Evolutionary conservation across 192 early-diverging fungal species (phyloP).

Genomic region (Coemansia sp.): DNA sequence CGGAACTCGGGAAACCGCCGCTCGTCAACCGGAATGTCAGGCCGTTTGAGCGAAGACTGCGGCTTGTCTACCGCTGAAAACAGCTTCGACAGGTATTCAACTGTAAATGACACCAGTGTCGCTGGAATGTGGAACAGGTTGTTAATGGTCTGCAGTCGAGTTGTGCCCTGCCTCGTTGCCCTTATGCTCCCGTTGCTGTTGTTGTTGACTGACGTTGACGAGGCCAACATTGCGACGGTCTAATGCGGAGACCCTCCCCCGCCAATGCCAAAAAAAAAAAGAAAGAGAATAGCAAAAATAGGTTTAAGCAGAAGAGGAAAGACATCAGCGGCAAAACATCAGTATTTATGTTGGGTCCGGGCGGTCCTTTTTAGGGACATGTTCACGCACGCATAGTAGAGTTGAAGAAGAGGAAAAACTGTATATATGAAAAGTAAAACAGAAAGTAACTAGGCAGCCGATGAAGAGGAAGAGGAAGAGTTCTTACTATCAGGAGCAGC

Average conservation of each 20-base stretch:
- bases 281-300: neutral
- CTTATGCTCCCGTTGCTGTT: conserved; percentile 12
- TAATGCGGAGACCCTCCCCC: neutral
- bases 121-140: conserved; percentile 47
- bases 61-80: conserved; percentile 45
- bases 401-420: neutral
- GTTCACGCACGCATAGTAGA: neutral
- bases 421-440: conserved; percentile 1
- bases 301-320: neutral
- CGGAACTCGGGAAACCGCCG: conserved; percentile 47
- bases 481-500: conserved; percentile 8
- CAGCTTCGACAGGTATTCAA: conserved; percentile 45
- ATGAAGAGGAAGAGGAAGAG: neutral
- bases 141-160: conserved; percentile 12
- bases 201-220: conserved; percentile 8
- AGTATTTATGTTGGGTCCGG: neutral
- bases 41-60: conserved; percentile 26
- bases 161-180: neutral
- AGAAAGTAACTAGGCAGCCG: neutral
- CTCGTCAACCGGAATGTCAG: conserved; percentile 25
- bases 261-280: conserved; percentile 5
- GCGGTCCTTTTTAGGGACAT: too few relatives aligned
- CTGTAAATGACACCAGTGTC: conserved; percentile 37
- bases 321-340: neutral
- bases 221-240: conserved; percentile 1